phyloP scores from a whole-genome alignment of 106 monocot genomes.

The Narthecium ossifragum region DNA sequence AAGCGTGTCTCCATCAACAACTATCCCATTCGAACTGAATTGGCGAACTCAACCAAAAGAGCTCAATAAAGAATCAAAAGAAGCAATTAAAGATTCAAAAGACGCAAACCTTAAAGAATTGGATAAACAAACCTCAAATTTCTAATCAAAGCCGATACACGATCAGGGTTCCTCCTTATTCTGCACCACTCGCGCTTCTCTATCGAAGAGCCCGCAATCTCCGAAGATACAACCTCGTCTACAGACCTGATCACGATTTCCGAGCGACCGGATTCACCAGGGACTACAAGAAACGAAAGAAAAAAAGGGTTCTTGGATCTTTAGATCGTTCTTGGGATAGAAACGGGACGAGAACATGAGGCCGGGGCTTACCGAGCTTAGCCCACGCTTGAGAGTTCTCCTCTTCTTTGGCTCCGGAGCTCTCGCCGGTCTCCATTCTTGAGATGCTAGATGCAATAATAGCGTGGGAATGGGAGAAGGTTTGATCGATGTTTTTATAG shows the following conservation, averaged over 20 bases:
- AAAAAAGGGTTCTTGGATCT: neutral
- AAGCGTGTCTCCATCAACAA: conserved; percentile 52
- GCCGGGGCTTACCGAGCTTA: neutral
- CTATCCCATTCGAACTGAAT: conserved; percentile 41
- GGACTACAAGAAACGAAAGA: neutral
- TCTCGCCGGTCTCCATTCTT: neutral
- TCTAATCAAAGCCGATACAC: neutral
- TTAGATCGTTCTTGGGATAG: neutral
- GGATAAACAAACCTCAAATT: neutral
- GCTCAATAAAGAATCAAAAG: neutral
- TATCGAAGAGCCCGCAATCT: neutral
- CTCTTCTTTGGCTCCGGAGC: conserved; percentile 2
- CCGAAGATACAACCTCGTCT: neutral
- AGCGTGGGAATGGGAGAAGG: neutral
- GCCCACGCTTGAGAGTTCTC: neutral
- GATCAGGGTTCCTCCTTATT: neutral
- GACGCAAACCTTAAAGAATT: neutral
- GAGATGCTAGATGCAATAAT: neutral
- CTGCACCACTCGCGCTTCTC: conserved; percentile 7
- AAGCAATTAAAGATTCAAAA: neutral
- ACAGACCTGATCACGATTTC: neutral
- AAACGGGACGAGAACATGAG: neutral
- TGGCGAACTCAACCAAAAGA: neutral
- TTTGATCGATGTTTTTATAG: too few species aligned
- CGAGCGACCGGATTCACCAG: neutral